Conservation (phyloP, 768 basidiomycete genomes). For the Mrakia gelida region DNA sequence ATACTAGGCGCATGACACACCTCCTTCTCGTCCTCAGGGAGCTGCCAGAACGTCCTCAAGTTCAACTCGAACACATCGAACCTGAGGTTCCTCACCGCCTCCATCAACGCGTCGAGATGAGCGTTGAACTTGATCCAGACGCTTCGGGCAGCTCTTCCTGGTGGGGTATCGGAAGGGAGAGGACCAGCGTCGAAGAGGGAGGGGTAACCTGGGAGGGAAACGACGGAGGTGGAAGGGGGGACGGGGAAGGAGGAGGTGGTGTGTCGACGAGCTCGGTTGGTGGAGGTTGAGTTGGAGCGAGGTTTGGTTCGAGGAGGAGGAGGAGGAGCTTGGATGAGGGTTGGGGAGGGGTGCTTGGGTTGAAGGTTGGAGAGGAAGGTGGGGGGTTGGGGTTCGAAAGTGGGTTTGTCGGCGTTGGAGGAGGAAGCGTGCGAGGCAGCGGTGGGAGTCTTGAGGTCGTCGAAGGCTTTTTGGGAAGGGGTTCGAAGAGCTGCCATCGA, state of each 20-base stretch:
- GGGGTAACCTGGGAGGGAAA: conserved; percentile 61
- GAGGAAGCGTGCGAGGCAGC: neutral
- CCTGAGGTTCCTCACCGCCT: conserved; percentile 68
- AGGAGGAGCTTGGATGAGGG: neutral
- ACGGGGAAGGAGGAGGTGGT: neutral
- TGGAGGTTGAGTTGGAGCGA: neutral
- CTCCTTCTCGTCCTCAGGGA: conserved; percentile 72
- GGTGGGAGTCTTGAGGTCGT: conserved; percentile 13
- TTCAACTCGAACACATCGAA: conserved; percentile 89
- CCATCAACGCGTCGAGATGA: conserved; percentile 76
- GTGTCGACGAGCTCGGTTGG: neutral
- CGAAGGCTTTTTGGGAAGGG: neutral
- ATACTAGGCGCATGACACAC: conserved; percentile 84
- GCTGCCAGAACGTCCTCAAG: conserved; percentile 76
- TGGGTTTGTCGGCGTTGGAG: neutral
- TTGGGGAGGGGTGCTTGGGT: conserved; percentile 46
- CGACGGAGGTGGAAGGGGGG: neutral
- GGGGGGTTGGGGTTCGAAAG: neutral
- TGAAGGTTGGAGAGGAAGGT: neutral
- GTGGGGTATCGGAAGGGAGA: conserved; percentile 62
- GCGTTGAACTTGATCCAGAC: conserved; percentile 89
- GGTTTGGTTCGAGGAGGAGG: neutral
- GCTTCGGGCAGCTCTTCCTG: conserved; percentile 70
- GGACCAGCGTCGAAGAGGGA: conserved; percentile 77
- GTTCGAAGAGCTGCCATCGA: conserved; percentile 4